A percentile compares a stretch with the other conserved stretches of the same genome.
Evolutionary conservation across 1,139 yeast genomes (phyloP).

Genomic region (Yamadazyma jaroonii): DNA sequence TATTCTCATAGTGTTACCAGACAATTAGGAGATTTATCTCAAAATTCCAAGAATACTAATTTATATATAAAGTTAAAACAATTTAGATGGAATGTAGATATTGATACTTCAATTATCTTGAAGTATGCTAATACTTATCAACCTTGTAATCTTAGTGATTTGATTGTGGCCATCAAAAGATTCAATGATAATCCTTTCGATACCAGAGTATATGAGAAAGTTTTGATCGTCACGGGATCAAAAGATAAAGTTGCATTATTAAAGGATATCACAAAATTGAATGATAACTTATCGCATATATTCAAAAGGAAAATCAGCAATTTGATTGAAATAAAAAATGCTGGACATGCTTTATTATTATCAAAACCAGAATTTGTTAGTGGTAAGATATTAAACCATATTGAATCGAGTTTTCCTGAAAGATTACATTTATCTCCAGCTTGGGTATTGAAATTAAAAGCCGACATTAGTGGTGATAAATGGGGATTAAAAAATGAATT

Average conservation of each 20-base stretch:
- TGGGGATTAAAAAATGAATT: constrained; percentile 78
- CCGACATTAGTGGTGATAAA: constrained; percentile 62
- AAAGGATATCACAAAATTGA: constrained; percentile 24
- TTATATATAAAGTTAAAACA: constrained; percentile 53
- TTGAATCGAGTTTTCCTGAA: constrained; percentile 49
- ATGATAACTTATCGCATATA: constrained; percentile 22
- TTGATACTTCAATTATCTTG: constrained; percentile 53
- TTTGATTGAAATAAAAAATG: constrained; percentile 42
- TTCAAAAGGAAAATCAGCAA: constrained; percentile 31
- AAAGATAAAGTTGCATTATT: constrained; percentile 58
- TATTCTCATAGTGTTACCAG: constrained; percentile 55
- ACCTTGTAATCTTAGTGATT: constrained; percentile 42
- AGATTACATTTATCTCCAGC: constrained; percentile 52
- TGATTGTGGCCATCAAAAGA: constrained; percentile 36
- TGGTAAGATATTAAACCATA: constrained; percentile 60
- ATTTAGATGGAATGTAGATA: constrained; percentile 70
- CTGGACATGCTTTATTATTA: constrained; percentile 66
- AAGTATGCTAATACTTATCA: constrained; percentile 50
- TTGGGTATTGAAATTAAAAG: constrained; percentile 63
- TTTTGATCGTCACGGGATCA: constrained; percentile 56
- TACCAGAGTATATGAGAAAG: constrained; percentile 34
- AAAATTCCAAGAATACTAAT: constrained; percentile 22
- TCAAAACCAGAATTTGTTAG: constrained; percentile 65
- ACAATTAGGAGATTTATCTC: constrained; percentile 37
- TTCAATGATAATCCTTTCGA: constrained; percentile 34